These are phyloP conservation scores for Colletotrichum australisinense DNA, from an alignment of 2,329 filamentous ascomycete genomes.

Conservation along the genomic window DNA sequence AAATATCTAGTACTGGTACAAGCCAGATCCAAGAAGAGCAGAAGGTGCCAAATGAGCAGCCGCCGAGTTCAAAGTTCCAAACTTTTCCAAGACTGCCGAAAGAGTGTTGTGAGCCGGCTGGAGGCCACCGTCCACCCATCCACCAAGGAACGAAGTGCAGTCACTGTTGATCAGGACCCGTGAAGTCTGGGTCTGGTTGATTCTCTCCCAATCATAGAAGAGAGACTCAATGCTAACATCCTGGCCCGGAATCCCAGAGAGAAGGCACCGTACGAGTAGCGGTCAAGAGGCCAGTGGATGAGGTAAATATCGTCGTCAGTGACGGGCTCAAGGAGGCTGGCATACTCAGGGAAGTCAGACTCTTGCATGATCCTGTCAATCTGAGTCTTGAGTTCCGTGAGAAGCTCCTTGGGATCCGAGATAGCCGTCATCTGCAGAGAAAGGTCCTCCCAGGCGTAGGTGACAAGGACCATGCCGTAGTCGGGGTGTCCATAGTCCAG, in stretches of 20 bases:
- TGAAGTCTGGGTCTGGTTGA: background rate
- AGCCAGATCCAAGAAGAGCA: background rate
- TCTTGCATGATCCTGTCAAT: background rate
- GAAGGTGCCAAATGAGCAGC: background rate
- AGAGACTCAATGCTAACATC: slow-evolving; percentile 10
- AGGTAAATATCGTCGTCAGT: slow-evolving; percentile 13
- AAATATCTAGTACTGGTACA: background rate
- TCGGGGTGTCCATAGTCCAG: background rate
- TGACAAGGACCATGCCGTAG: slow-evolving; percentile 1
- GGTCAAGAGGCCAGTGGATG: slow-evolving; percentile 16
- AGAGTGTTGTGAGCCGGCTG: slow-evolving; percentile 19
- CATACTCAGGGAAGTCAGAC: background rate
- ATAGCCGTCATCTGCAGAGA: slow-evolving; percentile 2
- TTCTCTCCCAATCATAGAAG: slow-evolving; percentile 16
- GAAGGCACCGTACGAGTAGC: slow-evolving; percentile 14
- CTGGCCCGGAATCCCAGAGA: slow-evolving; percentile 5
- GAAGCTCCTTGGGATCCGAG: slow-evolving; percentile 3
- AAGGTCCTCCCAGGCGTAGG: slow-evolving; percentile 1
- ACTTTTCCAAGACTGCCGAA: slow-evolving; percentile 5
- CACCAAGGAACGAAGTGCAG: slow-evolving; percentile 18
- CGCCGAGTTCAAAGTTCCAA: slow-evolving; percentile 1
- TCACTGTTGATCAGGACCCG: slow-evolving; percentile 13
- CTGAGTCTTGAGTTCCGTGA: background rate
- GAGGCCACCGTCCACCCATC: slow-evolving; percentile 10
- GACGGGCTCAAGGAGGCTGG: background rate